A percentile compares a stretch with the other conserved stretches of the same genome.
These are phyloP conservation scores for Ustilaginoidea virens DNA, from an alignment of 2,329 filamentous ascomycete genomes.

Conservation along the genomic window DNA sequence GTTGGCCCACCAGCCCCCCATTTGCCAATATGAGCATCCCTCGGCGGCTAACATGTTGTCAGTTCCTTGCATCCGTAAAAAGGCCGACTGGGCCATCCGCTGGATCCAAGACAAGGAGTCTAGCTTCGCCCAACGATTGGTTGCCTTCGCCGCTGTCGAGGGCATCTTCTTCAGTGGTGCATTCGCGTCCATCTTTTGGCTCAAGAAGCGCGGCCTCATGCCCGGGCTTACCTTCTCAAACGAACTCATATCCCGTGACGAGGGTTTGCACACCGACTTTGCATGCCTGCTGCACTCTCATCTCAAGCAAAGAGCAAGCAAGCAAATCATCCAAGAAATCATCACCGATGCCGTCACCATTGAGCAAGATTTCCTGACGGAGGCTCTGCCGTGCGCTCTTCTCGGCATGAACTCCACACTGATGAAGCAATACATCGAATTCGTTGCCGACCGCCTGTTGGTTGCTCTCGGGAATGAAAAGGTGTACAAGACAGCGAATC, in stretches of 20 bases:
- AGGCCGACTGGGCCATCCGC: conserved; percentile 91
- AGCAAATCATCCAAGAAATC: conserved; percentile 68
- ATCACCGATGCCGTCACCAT: conserved; percentile 89
- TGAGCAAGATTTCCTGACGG: conserved; percentile 95
- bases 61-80: conserved; percentile 95
- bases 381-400: conserved; percentile 81
- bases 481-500: conserved; percentile 83
- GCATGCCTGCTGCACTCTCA: conserved; percentile 97
- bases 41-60: conserved; percentile 1
- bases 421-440: conserved; percentile 99
- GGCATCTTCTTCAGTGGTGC: conserved; percentile 99
- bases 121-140: conserved; percentile 86
- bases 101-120: conserved; percentile 94
- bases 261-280: conserved; percentile 98
- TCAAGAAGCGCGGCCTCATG: conserved; percentile 99
- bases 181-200: conserved; percentile 98
- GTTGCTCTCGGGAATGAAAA: conserved; percentile 89
- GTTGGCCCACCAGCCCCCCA: conserved; percentile 17
- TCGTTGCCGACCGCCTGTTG: conserved; percentile 90
- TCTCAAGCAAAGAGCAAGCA: conserved; percentile 77
- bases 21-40: background rate
- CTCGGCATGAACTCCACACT: conserved; percentile 95
- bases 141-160: conserved; percentile 95
- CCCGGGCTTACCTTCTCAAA: conserved; percentile 97
- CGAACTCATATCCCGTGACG: conserved; percentile 98